Evolutionary conservation across 352 stramenopile genomes (phyloP), one percentile per base, ranked within the genome.

Genomic region (Globisporangium barbulae): DNA sequence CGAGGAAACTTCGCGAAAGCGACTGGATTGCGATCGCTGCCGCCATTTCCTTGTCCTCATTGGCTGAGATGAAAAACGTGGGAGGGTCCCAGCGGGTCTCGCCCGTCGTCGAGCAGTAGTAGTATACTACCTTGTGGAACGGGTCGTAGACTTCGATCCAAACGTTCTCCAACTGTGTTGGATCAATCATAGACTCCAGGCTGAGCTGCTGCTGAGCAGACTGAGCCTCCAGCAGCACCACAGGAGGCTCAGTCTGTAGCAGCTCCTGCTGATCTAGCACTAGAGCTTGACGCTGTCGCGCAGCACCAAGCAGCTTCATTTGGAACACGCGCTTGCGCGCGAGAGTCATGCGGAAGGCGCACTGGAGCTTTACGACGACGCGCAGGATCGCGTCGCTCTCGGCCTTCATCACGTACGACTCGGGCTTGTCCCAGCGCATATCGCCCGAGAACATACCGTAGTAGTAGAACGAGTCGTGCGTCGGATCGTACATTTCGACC

Each of bases 131-230:
- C 28, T 81, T 79, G 39, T 81, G 68, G 42, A 76, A 71, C 1
- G 78, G 81, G 25, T 90, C 78, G 60, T 79, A 90, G 22, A 90
- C 81, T 69, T 90, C 81, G 31, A 90, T 69, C 78, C 81, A 90
- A 10, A 71, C 49, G 7, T 58, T 37, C 45, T 67, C 48, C 19
- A 21, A 15, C n/a, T n/a, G 9, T 8, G n/a, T 22, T 49, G 42
- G 0, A 28, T 28, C 25, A 2, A 28, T 28, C 25, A 28, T 28
- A 28, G 25, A 28, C 25, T 28, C 44, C 25, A 22, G 7, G 44
- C 6, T 30, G 22, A 19, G 12, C 7, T 45, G n/a, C 0, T 76
- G 19, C 12, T 44, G 35, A 15, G 50, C 28, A 30, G 9, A 10
- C 44, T 50, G 44, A 50, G 22, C n/a, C 1, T 30, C 44, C 28